Evolutionary conservation across 768 basidiomycete species (phyloP), one percentile per base, ranked within the genome.

Genomic region (Trametes elegans): DNA sequence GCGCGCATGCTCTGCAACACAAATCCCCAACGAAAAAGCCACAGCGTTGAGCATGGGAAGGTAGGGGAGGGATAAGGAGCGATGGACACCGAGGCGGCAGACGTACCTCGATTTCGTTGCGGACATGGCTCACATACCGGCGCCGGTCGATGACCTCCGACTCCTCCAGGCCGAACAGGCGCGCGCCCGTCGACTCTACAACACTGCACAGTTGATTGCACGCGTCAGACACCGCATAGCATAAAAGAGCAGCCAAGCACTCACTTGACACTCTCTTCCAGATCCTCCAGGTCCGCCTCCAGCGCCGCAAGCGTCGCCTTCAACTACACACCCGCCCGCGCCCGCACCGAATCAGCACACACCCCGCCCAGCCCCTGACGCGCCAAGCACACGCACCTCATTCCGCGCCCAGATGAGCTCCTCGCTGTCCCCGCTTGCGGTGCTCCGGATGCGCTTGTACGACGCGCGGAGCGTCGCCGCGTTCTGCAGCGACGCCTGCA

Each of bases 191-290:
- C 10, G 83, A 81, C 66, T 96, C 95, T 0, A 97, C 90, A 36
- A 93, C 90, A 68, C 91, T 93, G 7, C 36, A 14, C 26, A 31
- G 16, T 32, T 21, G 5, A 7, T 4, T 44, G 21, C 23, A n/a
- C 18, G 16, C 4, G 24, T 26, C 5, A 43, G 24, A 23, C 5
- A 5, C 16, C 26, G 23, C 24, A 42, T 29, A n/a, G 13, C 9
- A 34, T 13, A 23, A 16, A 1, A 16, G 2, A 5, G 46, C 2
- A 23, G 28, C 27, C 16, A 3, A 13, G 14, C 1, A 67, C 80
- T 60, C 69, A 91, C 90, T 83, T 86, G 39, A 98, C 94, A 64
- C 91, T 93, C 66, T 93, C 92, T 45, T 97, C 94, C n/a, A 98
- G 73, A 67, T 93, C 93, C 57, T 93, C 91, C 21, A 96, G 68